A percentile compares a stretch with the other conserved stretches of the same genome.
Evolutionary conservation across 2,329 filamentous ascomycete species (phyloP).

Genomic region (Talaromyces sp.): DNA sequence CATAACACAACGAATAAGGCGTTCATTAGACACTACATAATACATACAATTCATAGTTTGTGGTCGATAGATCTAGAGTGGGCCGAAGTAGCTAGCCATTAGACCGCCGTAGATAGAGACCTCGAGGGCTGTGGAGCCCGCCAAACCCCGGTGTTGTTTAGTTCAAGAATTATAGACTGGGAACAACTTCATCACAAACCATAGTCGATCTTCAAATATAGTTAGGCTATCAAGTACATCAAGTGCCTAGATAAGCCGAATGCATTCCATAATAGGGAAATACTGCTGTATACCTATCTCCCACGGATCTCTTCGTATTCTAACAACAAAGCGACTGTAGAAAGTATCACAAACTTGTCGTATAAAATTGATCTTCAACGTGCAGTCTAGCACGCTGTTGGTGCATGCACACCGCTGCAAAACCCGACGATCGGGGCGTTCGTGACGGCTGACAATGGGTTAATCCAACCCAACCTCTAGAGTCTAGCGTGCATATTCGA

Average conservation of each 20-base stretch:
- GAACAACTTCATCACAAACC: neutral
- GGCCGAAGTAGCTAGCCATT: neutral
- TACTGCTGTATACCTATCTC: neutral
- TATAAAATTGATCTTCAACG: neutral
- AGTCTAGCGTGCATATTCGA: neutral
- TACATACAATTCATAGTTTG: neutral
- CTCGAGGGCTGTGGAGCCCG: neutral
- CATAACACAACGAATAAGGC: neutral
- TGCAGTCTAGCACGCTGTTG: conserved; percentile 2
- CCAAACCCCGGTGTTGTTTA: neutral
- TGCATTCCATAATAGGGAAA: neutral
- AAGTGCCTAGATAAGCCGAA: no score
- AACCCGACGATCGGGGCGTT: neutral
- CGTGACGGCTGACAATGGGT: neutral
- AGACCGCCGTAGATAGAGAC: neutral
- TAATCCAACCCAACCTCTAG: neutral
- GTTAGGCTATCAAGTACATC: neutral
- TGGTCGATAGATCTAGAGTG: neutral
- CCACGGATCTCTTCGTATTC: neutral
- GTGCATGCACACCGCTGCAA: neutral
- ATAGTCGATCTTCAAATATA: neutral
- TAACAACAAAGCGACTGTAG: neutral
- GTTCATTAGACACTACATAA: neutral
- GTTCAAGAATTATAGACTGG: neutral
- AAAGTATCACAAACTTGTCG: neutral